phyloP scores from a whole-genome alignment of 1,284 basidiomycete species.

The Cystobasidium pallidum region DNA sequence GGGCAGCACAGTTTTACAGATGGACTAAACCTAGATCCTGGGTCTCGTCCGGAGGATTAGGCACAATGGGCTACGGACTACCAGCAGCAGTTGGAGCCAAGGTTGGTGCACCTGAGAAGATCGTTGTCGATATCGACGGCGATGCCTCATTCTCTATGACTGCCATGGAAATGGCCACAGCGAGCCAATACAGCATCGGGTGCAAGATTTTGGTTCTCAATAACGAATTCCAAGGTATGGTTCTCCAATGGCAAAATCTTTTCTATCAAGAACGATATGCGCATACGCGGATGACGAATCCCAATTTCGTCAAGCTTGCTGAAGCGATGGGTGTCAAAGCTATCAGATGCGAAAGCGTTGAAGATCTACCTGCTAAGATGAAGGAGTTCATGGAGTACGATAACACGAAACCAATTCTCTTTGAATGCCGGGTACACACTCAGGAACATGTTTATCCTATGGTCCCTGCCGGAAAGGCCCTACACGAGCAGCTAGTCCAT shows the following conservation, averaged over 20 bases:
- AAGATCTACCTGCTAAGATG: slow-evolving; percentile 90
- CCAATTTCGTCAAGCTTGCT: slow-evolving; percentile 65
- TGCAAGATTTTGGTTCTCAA: slow-evolving; percentile 70
- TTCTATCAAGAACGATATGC: slow-evolving; percentile 95
- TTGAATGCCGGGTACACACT: slow-evolving; percentile 87
- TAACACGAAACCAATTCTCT: slow-evolving; percentile 77
- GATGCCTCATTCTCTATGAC: slow-evolving; percentile 83
- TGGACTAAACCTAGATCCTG: slow-evolving; percentile 86
- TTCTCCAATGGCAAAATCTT: slow-evolving; percentile 97
- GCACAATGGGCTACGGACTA: slow-evolving; percentile 80
- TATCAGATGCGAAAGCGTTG: slow-evolving; percentile 70
- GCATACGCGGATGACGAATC: slow-evolving; percentile 57
- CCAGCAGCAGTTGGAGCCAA: slow-evolving; percentile 89
- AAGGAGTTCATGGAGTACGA: slow-evolving; percentile 98
- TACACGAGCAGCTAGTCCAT: slow-evolving; percentile 75
- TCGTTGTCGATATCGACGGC: slow-evolving; percentile 93
- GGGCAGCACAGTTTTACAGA: slow-evolving; percentile 92
- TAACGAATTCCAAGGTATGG: slow-evolving; percentile 73
- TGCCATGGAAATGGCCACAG: slow-evolving; percentile 96
- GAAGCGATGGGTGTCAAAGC: slow-evolving; percentile 89
- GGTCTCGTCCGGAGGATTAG: slow-evolving; percentile 96
- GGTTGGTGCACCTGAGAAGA: slow-evolving; percentile 90
- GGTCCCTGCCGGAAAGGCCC: slow-evolving; percentile 85
- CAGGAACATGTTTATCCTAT: slow-evolving; percentile 54
- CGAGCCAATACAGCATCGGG: slow-evolving; percentile 86